Evolutionary conservation across 2,329 filamentous ascomycete species (phyloP), one percentile per base, ranked within the genome.

Genomic region (Colletotrichum ledebouriae): DNA sequence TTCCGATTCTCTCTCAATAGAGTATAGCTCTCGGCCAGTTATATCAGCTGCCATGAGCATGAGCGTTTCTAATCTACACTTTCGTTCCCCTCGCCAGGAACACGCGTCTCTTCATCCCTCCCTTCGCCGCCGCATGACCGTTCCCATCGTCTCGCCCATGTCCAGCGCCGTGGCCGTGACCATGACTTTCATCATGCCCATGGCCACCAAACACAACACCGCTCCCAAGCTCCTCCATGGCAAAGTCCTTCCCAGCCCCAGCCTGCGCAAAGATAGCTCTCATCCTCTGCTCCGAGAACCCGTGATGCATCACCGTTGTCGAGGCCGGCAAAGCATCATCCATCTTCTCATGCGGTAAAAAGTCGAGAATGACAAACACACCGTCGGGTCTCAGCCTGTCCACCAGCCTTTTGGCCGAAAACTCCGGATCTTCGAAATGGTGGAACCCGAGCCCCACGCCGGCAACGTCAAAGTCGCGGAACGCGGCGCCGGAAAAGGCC

Each of bases 401-500:
- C 4, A 83, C 87, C 41, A 94, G 79, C 55, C 86, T 82, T 70
- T 80, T 79, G 5, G 90, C 85, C 0, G 89, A 87, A 34, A 89
- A 79, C 2, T 81, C 82, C 4, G 90, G 88, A 73, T 93, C 83
- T 69, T 88, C 86, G 63, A 93, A 90, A 76, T 93, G 90, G 76
- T 92, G 90, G 71, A 90, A 86, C 1, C 87, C 89, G 49, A 89
- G 78, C 39, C 89, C 89, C 17, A 92, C 86, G 47, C 84, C 85
- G 6, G 87, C 87, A 41, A 91, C 75, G 76, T 95, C 92, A 75
- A 95, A 94, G 75, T 88, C 83, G 76, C 84, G 87, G 80, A 92
- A 93, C 37, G 89, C 84, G 10, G 86, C 80, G 56, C 84, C 85
- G 44, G 86, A 81, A 70, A 94, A 85, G 22, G 85, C 79, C 1